Evolutionary conservation across 2,329 filamentous ascomycete species (phyloP).

Genomic region (Celoporthe dispersa): DNA sequence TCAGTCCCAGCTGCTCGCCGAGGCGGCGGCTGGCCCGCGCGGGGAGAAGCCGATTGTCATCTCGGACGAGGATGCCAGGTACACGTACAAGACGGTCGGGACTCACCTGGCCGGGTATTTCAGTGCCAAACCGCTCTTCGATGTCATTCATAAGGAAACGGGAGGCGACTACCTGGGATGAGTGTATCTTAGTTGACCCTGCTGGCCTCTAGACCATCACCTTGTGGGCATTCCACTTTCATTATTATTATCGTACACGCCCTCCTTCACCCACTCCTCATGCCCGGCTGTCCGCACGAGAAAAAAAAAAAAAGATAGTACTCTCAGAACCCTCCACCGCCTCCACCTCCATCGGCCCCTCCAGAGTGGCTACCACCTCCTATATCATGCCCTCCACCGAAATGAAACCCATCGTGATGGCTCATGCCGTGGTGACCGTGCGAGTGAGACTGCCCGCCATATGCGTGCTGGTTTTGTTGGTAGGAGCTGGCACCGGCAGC

Average conservation of each 20-base stretch:
- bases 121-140: constrained; percentile 72
- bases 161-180: constrained; percentile 27
- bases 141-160: constrained; percentile 47
- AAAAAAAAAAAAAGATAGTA: no score
- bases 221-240: no score
- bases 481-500: not conserved
- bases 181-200: not conserved
- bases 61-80: constrained; percentile 67
- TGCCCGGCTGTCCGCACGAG: not conserved
- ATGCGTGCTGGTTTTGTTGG: not conserved
- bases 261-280: not conserved
- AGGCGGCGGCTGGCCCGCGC: constrained; percentile 63
- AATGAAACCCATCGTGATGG: constrained; percentile 7
- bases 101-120: constrained; percentile 68
- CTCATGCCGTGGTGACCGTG: constrained; percentile 6
- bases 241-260: not conserved
- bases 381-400: constrained; percentile 3
- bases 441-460: constrained; percentile 5
- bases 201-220: not conserved
- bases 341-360: constrained; percentile 8
- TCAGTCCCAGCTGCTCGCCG: constrained; percentile 55
- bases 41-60: constrained; percentile 70
- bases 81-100: constrained; percentile 70
- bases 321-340: not conserved
- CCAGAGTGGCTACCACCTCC: constrained; percentile 2